Evolutionary conservation across 2,329 filamentous ascomycete species (phyloP), one percentile per base, ranked within the genome.

Genomic region (Tolypocladium endophyticum): DNA sequence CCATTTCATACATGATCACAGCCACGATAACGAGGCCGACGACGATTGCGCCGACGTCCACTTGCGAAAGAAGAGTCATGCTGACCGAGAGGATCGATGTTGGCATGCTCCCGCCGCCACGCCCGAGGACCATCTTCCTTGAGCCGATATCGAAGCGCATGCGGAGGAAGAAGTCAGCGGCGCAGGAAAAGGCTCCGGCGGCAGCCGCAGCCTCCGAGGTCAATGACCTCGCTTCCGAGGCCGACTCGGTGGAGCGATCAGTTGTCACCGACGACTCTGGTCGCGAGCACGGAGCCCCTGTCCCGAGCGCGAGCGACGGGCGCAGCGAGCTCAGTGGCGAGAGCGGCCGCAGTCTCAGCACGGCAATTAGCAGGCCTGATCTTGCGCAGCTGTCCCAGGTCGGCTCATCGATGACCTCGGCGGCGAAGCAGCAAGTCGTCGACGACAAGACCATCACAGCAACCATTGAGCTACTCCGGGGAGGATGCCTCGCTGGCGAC

Each of bases 1-100:
- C 90, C 2, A 90, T 99, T 67, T 88, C 89, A 25, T 99, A 97
- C 75, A 86, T 93, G 77, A 83, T 97, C 67, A 93, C 90, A 7
- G 88, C 93, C 38, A 97, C 92, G 11, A 74, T 97, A 60, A 97
- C 93, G 25, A 86, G 92, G 60, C 93, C 94, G 25, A 94, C 89
- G 0, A 87, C 92, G 7, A 95, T 97, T 62, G 83, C 87, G 18
- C 87, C 93, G 2, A 92, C 87, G 2, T 82, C 87, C 12, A 88
- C 85, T 41, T 94, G 89, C 74, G 91, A 96, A 65, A 83, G 86
- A 62, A 92, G 92, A 68, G 81, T 99, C 28, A 85, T 87, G 61
- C 78, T 97, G 9, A 77, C 90, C 39, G 91, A 97, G 72, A 86
- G 84, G 61, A 87, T 97, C 57, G 94, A 99, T 69, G 87, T 97